Conservation (phyloP, 23 red algal species). For the Cyanidium caldarium region DNA sequence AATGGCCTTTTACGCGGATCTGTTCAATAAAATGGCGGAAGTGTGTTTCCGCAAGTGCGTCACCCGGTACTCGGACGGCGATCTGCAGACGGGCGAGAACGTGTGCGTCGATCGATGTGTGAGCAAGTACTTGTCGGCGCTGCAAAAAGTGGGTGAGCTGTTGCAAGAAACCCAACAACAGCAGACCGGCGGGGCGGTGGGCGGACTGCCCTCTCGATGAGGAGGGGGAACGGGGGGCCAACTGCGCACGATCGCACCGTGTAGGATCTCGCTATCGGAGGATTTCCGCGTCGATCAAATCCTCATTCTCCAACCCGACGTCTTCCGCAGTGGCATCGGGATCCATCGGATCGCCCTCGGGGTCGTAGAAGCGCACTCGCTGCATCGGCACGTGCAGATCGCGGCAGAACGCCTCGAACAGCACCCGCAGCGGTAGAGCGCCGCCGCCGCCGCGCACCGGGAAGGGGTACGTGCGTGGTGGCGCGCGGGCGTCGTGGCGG, state of each 20-base stretch:
- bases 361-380: neutral
- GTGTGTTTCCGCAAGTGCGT: slow-evolving; percentile 19
- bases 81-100: slow-evolving; percentile 12
- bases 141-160: neutral
- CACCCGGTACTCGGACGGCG: slow-evolving; percentile 10
- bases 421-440: neutral
- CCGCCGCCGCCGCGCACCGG: neutral
- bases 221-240: neutral
- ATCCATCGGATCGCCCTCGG: neutral
- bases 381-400: neutral
- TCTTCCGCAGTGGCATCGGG: neutral
- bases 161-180: neutral
- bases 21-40: slow-evolving; percentile 26
- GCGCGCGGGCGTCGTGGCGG: neutral
- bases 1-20: slow-evolving; percentile 28
- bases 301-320: neutral
- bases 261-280: too few species aligned
- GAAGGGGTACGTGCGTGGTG: neutral
- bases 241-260: neutral
- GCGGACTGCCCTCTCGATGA: neutral
- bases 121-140: slow-evolving; percentile 8
- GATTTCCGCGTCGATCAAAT: neutral
- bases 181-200: neutral
- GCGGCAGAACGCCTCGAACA: neutral
- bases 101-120: slow-evolving; percentile 24